These are phyloP conservation scores for Paecilomyces variotii DNA, from an alignment of 2,329 filamentous ascomycete genomes.

Conservation along the genomic window DNA sequence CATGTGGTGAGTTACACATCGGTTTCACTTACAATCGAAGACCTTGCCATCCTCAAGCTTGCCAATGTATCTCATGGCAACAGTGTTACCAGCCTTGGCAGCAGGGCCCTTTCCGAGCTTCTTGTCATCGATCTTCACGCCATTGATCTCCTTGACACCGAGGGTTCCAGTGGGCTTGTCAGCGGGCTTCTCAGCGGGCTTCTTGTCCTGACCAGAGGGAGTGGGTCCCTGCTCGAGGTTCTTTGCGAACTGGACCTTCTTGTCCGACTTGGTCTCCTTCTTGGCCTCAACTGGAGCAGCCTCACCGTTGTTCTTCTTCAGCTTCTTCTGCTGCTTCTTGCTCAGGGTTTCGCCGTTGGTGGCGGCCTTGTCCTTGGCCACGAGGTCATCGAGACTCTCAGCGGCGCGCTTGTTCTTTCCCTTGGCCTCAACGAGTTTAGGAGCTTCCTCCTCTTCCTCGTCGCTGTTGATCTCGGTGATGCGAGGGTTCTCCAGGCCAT, in stretches of 20 bases:
- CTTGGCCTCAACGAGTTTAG: constrained; percentile 45
- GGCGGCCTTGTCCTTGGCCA: constrained; percentile 58
- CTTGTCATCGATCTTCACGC: constrained; percentile 91
- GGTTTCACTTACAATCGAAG: constrained; percentile 67
- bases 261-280: constrained; percentile 59
- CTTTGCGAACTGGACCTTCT: constrained; percentile 99
- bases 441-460: constrained; percentile 62
- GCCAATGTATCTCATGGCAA: constrained; percentile 96
- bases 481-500: constrained; percentile 69
- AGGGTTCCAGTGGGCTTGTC: constrained; percentile 50
- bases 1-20: constrained; percentile 1
- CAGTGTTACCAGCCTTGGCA: constrained; percentile 82
- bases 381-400: constrained; percentile 71
- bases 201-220: constrained; percentile 50
- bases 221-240: constrained; percentile 96
- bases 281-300: constrained; percentile 57
- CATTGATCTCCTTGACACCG: constrained; percentile 71
- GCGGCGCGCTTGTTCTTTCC: constrained; percentile 94
- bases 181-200: constrained; percentile 18
- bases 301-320: constrained; percentile 97
- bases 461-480: constrained; percentile 76
- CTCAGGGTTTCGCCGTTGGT: constrained; percentile 60
- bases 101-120: constrained; percentile 77
- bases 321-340: constrained; percentile 97
- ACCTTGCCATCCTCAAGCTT: constrained; percentile 92